phyloP scores from a whole-genome alignment of 371 early-diverging fungal genomes.

The Polyrhizophydium stewartii region DNA sequence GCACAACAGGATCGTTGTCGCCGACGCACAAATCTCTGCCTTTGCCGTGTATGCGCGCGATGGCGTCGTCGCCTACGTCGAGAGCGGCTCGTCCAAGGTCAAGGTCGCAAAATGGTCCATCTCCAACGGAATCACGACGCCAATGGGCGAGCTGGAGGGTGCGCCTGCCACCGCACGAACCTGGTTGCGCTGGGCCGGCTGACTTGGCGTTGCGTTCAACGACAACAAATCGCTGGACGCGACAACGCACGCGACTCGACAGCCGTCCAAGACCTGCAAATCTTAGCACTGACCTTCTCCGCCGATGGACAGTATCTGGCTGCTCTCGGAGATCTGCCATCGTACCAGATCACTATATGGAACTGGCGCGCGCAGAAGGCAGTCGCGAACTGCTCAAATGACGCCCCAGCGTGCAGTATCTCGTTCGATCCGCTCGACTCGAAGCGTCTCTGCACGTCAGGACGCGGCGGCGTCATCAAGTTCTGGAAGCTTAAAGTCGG shows the following conservation, averaged over 20 bases:
- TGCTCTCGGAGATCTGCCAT: slow-evolving; percentile 34
- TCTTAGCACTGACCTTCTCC: slow-evolving; percentile 34
- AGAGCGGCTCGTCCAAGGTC: slow-evolving; percentile 26
- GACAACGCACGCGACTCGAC: no score
- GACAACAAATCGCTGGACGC: no score
- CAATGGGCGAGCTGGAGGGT: slow-evolving; percentile 1
- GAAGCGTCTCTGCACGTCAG: slow-evolving; percentile 34
- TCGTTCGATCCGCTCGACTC: slow-evolving; percentile 43
- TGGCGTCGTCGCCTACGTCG: slow-evolving; percentile 34
- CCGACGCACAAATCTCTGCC: slow-evolving; percentile 34
- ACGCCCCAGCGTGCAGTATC: slow-evolving; percentile 20
- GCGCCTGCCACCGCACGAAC: neutral
- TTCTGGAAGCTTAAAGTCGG: slow-evolving; percentile 42
- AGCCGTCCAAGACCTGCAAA: slow-evolving; percentile 24
- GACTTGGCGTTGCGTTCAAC: no score
- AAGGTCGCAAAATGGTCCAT: slow-evolving; percentile 17
- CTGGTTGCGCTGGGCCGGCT: no score
- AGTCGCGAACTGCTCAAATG: slow-evolving; percentile 17
- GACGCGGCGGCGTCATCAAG: slow-evolving; percentile 22
- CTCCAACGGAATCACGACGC: neutral
- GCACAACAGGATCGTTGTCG: slow-evolving; percentile 13
- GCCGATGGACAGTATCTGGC: slow-evolving; percentile 42
- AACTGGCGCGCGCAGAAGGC: slow-evolving; percentile 32
- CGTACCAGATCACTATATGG: slow-evolving; percentile 36
- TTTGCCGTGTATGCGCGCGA: slow-evolving; percentile 33